Evolutionary conservation across 139 green algal genomes (phyloP), one percentile per base, ranked within the genome.

Genomic region (Penium margaritaceum): DNA sequence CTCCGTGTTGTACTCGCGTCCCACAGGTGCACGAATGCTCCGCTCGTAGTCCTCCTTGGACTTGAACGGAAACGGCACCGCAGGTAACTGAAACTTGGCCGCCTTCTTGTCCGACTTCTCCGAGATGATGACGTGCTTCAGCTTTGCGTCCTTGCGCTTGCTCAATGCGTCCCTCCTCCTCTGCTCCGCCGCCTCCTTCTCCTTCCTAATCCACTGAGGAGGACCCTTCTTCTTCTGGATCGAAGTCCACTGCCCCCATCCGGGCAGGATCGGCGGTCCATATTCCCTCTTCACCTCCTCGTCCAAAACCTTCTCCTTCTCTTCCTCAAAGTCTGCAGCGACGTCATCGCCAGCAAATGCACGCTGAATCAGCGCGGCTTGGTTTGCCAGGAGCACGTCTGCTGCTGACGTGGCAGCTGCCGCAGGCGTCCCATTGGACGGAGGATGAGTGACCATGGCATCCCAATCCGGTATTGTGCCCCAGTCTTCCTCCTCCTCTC

Each of bases 301-400:
- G 36, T 87, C 87, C 47, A 78, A 6, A 33, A n/a, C 63, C 6
- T 7, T 6, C 12, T 24, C 9, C 70, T 98, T 98, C 3, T 86
- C 85, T 24, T 79, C 84, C 12, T 77, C 87, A 87, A 98, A 98
- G 44, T 96, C 90, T 4, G 86, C 85, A 43, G 85, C 84, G 12
- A 97, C 92, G 80, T 96, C 93, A 67, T 98, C 93, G 1, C 85
- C 89, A 0, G 91, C 90, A 87, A 95, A 96, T 0, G 90, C 88
- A 3, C 60, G 62, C 4, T 53, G 47, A 5, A 91, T 78, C 1
- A 91, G 75, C 41, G 88, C 80, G 41, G 46, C 51, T 74, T 92
- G 87, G 12, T 9, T 39, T 14, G 12, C 14, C 55, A 64, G 9
- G 29, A 7, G 9, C 30, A 9, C 55, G 29, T 7, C 55, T 12